A percentile compares a stretch with the other conserved stretches of the same genome.
Conservation (phyloP, 305 asterid species). For the Fraxinus nigra region DNA sequence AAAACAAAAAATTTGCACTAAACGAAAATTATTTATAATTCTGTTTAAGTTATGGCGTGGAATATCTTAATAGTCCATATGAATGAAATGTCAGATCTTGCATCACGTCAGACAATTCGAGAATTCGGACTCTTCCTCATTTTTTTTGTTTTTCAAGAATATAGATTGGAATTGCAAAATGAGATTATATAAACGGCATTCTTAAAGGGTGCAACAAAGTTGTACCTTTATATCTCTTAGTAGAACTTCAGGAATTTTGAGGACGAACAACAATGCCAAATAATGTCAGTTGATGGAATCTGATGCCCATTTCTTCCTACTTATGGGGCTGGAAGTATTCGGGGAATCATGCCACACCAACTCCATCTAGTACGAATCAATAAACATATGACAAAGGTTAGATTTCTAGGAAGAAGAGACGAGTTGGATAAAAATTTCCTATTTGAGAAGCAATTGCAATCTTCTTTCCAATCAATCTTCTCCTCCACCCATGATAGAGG, state of each 20-base stretch:
- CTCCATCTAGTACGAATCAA: conserved; percentile 61
- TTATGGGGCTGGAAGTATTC: conserved; percentile 46
- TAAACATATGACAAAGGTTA: background rate
- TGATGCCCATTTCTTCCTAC: conserved; percentile 47
- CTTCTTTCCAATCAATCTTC: background rate
- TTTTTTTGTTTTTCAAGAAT: background rate
- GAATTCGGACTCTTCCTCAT: background rate
- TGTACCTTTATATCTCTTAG: conserved; percentile 25
- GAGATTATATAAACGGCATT: background rate
- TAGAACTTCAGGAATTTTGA: background rate
- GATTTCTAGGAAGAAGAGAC: background rate
- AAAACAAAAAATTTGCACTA: background rate
- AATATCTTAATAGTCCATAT: background rate
- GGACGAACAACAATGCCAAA: background rate
- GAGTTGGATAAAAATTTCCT: background rate
- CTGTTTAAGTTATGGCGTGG: background rate
- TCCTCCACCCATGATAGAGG: background rate
- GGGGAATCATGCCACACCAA: conserved; percentile 72
- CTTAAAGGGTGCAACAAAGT: background rate
- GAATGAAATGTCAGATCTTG: background rate
- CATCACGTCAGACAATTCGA: background rate
- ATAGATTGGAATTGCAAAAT: background rate
- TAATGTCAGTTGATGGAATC: conserved; percentile 26
- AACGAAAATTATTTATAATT: background rate
- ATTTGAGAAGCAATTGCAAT: conserved; percentile 3